phyloP scores from a whole-genome alignment of 176 grass and related monocot species.

The Lolium multiflorum region DNA sequence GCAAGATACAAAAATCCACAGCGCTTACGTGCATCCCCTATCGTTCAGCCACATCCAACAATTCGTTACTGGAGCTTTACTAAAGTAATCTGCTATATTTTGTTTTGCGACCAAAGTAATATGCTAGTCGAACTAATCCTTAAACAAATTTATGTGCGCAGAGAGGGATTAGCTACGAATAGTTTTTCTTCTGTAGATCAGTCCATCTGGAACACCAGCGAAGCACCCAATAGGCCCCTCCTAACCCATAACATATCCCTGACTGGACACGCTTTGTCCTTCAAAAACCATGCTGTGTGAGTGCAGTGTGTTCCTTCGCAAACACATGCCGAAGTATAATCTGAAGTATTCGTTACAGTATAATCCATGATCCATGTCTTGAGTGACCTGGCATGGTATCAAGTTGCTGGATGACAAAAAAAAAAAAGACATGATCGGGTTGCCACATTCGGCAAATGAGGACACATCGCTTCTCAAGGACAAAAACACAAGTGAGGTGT shows the following conservation, averaged over 20 bases:
- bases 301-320: not conserved
- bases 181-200: not conserved
- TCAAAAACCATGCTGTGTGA: not conserved
- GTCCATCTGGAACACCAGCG: too few relatives aligned
- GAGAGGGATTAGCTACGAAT: not conserved
- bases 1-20: not conserved
- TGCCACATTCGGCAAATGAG: not conserved
- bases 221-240: not conserved
- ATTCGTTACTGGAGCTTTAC: not conserved
- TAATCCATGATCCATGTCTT: not conserved
- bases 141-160: too few relatives aligned
- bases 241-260: not conserved
- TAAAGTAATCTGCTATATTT: not conserved
- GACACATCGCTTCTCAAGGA: not conserved
- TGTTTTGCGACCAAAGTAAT: too few relatives aligned
- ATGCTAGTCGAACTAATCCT: too few relatives aligned
- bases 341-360: not conserved
- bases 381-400: not conserved
- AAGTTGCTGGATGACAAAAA: conserved; percentile 1
- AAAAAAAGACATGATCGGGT: not conserved
- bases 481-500: not conserved
- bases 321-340: not conserved
- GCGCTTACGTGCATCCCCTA: not conserved
- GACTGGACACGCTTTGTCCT: not conserved
- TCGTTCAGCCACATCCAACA: not conserved